phyloP scores from a whole-genome alignment of 192 early-diverging fungal genomes.

The Backusella australiensis region DNA sequence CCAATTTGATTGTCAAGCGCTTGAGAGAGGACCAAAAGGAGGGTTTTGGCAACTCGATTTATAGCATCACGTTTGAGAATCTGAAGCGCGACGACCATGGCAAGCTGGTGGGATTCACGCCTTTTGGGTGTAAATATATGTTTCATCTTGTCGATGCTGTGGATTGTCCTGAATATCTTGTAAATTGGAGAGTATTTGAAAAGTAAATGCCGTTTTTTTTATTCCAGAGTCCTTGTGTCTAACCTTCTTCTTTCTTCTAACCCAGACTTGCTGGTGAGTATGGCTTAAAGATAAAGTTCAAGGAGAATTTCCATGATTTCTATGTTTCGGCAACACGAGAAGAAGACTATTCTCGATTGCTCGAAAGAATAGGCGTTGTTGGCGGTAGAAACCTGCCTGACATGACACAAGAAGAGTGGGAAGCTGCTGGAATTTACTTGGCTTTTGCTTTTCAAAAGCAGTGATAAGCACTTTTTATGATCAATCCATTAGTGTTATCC shows the following conservation, averaged over 20 bases:
- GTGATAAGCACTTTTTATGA: neutral
- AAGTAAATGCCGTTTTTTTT: conserved; percentile 38
- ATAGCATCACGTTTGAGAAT: conserved; percentile 83
- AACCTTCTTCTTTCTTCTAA: neutral
- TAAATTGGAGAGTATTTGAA: conserved; percentile 81
- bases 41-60: conserved; percentile 86
- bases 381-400: conserved; percentile 50
- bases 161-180: conserved; percentile 93
- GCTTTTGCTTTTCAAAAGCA: conserved; percentile 72
- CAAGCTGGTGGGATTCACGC: conserved; percentile 42
- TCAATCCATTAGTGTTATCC: neutral
- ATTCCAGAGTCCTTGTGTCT: neutral
- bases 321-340: conserved; percentile 63
- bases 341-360: conserved; percentile 52
- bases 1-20: conserved; percentile 77
- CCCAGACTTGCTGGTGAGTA: conserved; percentile 77
- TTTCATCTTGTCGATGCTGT: conserved; percentile 96
- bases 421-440: conserved; percentile 77
- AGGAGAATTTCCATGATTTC: conserved; percentile 80
- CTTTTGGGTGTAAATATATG: conserved; percentile 83
- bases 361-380: conserved; percentile 85
- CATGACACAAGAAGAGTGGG: conserved; percentile 89
- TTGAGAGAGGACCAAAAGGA: conserved; percentile 28
- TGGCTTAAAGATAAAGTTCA: conserved; percentile 73
- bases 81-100: conserved; percentile 32